These are phyloP conservation scores for Podaxis sp. DNA, from an alignment of 768 basidiomycete species.

Conservation along the genomic window DNA sequence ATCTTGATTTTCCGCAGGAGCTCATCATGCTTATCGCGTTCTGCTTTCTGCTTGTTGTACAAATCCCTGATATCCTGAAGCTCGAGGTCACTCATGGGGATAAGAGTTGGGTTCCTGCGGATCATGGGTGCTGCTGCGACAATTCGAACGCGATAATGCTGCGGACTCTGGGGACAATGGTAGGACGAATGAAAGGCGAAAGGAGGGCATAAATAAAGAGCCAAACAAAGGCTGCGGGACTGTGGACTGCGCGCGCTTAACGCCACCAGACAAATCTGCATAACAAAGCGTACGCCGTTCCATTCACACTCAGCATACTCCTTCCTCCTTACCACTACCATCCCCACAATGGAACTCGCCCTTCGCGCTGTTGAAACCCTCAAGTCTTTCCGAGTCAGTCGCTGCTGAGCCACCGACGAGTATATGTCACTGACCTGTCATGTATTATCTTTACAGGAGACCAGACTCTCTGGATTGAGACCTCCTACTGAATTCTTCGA, in stretches of 20 bases:
- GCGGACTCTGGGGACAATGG: slow-evolving; percentile 13
- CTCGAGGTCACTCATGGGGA: slow-evolving; percentile 73
- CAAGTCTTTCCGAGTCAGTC: slow-evolving; percentile 65
- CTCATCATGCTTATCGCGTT: slow-evolving; percentile 37
- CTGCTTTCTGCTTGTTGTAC: slow-evolving; percentile 46
- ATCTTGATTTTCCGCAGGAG: slow-evolving; percentile 43
- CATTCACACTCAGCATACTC: slow-evolving; percentile 14
- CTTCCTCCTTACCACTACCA: slow-evolving; percentile 17
- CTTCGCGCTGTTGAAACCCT: slow-evolving; percentile 66
- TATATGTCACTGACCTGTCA: neutral
- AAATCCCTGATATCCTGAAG: slow-evolving; percentile 76
- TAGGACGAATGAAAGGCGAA: slow-evolving; percentile 16
- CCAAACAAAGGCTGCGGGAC: slow-evolving; percentile 19
- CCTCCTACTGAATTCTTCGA: slow-evolving; percentile 81
- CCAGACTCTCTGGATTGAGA: slow-evolving; percentile 72
- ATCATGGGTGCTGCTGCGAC: slow-evolving; percentile 47
- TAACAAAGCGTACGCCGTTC: neutral
- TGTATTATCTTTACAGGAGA: slow-evolving; percentile 54
- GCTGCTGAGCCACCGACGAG: neutral
- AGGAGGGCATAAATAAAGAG: slow-evolving; percentile 11
- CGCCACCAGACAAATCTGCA: slow-evolving; percentile 13
- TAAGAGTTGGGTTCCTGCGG: slow-evolving; percentile 72
- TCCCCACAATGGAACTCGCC: slow-evolving; percentile 56
- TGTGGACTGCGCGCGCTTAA: slow-evolving; percentile 10
- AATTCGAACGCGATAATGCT: neutral